phyloP scores from a whole-genome alignment of 2,329 filamentous ascomycete genomes.

The Phyllosticta capitalensis region DNA sequence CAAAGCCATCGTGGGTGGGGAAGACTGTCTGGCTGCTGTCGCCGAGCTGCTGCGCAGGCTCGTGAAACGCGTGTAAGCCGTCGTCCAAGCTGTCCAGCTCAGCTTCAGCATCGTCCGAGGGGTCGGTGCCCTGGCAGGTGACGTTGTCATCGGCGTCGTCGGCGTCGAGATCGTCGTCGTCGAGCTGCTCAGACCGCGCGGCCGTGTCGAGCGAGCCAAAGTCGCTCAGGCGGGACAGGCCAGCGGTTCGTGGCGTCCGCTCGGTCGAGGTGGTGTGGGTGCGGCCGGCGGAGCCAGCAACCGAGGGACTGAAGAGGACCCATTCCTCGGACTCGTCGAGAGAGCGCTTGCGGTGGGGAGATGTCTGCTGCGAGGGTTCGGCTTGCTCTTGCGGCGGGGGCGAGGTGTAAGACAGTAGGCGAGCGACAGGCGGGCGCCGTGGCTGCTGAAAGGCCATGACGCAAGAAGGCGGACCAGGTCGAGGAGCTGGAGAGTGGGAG shows the following conservation, averaged over 20 bases:
- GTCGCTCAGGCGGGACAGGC: conserved; percentile 67
- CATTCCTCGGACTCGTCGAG: conserved; percentile 79
- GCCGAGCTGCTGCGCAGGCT: conserved; percentile 38
- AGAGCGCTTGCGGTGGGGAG: conserved; percentile 34
- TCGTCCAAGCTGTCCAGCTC: conserved; percentile 92
- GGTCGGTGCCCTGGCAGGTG: conserved; percentile 34
- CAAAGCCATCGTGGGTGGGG: conserved; percentile 86
- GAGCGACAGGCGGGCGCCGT: conserved; percentile 25
- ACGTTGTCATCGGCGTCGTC: conserved; percentile 37
- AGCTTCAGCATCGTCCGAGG: conserved; percentile 54
- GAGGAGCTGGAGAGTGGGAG: not conserved
- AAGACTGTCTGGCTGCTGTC: conserved; percentile 60
- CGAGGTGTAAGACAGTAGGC: conserved; percentile 25
- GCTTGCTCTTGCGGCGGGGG: conserved; percentile 13
- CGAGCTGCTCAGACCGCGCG: conserved; percentile 46
- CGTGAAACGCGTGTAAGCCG: conserved; percentile 78
- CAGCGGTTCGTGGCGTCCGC: conserved; percentile 55
- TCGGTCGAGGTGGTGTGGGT: conserved; percentile 57
- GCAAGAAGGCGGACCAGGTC: not conserved
- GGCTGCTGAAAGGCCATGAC: conserved; percentile 32
- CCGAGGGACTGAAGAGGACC: conserved; percentile 74
- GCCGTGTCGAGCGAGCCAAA: conserved; percentile 67
- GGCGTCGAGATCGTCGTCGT: conserved; percentile 40
- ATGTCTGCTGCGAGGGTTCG: conserved; percentile 15
- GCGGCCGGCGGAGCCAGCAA: conserved; percentile 55